Evolutionary conservation across 169 alveolate genomes (phyloP).

Genomic region (Cryptosporidium parvum): DNA sequence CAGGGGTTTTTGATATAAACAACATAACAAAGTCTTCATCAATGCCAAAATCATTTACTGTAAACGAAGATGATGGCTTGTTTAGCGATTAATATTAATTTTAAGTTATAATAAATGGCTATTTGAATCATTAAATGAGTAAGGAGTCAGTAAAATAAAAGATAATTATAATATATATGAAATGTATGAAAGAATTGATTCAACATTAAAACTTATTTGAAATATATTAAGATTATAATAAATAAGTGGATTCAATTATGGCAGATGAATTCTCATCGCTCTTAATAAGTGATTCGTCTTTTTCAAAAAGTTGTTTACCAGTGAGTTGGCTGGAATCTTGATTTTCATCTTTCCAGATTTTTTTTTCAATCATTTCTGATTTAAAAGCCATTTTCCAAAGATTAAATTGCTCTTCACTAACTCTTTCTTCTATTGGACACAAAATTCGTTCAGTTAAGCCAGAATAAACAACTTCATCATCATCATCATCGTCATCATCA

Average conservation of each 20-base stretch:
- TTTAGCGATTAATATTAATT: slow-evolving; percentile 5
- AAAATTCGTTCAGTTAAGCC: slow-evolving; percentile 26
- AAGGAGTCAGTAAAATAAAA: background rate
- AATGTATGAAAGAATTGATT: background rate
- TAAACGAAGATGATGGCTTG: slow-evolving; percentile 43
- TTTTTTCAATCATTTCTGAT: slow-evolving; percentile 66
- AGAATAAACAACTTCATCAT: slow-evolving; percentile 13
- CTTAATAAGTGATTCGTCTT: slow-evolving; percentile 33
- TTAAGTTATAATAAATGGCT: background rate
- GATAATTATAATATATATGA: background rate
- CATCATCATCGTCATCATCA: background rate
- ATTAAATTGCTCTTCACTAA: slow-evolving; percentile 38
- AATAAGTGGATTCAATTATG: background rate
- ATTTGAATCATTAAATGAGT: background rate
- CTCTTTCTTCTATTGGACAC: slow-evolving; percentile 59
- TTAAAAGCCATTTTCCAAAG: slow-evolving; percentile 51
- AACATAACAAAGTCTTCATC: slow-evolving; percentile 50
- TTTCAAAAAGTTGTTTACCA: slow-evolving; percentile 65
- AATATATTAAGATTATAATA: background rate
- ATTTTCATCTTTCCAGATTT: slow-evolving; percentile 52
- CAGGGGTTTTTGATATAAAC: slow-evolving; percentile 21
- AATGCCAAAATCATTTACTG: slow-evolving; percentile 46
- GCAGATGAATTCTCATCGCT: slow-evolving; percentile 20
- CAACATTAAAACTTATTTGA: background rate
- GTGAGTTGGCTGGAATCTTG: slow-evolving; percentile 27